Evolutionary conservation across 2,329 filamentous ascomycete species (phyloP).

Genomic region (Ophiosphaerella korrae): DNA sequence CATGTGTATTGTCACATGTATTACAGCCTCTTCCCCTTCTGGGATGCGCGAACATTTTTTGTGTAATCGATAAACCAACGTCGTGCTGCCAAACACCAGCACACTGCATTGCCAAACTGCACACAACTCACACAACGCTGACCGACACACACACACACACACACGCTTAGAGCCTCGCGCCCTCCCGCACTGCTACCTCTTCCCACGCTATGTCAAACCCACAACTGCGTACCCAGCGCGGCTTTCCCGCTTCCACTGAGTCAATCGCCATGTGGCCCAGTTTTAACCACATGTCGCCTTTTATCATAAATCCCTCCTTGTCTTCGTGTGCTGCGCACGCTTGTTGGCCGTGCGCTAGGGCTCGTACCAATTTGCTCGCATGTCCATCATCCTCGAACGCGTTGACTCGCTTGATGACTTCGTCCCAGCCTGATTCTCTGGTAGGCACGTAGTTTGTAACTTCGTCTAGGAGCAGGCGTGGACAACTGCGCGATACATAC

Average conservation of each 20-base stretch:
- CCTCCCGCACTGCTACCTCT: slow-evolving; percentile 39
- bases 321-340: slow-evolving; percentile 54
- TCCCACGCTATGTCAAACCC: slow-evolving; percentile 72
- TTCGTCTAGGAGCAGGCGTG: slow-evolving; percentile 63
- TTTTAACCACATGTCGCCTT: slow-evolving; percentile 64
- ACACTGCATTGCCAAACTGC: background rate
- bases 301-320: slow-evolving; percentile 56
- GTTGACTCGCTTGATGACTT: slow-evolving; percentile 54
- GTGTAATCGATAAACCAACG: slow-evolving; percentile 6
- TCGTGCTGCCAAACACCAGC: no score
- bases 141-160: background rate
- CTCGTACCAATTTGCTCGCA: slow-evolving; percentile 73
- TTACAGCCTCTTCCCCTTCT: background rate
- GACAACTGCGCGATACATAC: slow-evolving; percentile 72
- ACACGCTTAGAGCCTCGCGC: slow-evolving; percentile 26
- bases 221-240: slow-evolving; percentile 64
- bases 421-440: slow-evolving; percentile 46
- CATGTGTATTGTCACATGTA: background rate
- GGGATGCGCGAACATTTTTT: background rate
- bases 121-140: background rate
- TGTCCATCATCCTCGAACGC: slow-evolving; percentile 76
- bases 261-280: slow-evolving; percentile 67
- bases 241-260: slow-evolving; percentile 59
- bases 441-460: slow-evolving; percentile 65
- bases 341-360: slow-evolving; percentile 67